Conservation (phyloP, 345 rosid species). For the Pistacia integerrima region DNA sequence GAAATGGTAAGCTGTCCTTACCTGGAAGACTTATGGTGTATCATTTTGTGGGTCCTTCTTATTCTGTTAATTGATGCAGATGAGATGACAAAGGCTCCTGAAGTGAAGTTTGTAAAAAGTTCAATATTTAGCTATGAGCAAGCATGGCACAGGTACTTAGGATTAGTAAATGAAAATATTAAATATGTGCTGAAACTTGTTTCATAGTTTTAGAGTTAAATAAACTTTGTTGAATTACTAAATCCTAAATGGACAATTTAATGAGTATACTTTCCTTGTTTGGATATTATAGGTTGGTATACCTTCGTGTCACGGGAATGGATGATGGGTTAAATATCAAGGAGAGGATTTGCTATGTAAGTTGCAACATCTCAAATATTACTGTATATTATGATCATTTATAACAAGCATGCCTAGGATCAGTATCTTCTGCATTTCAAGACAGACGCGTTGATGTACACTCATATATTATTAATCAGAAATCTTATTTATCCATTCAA, state of each 20-base stretch:
- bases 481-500: background rate
- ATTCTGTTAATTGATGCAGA: constrained; percentile 51
- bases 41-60: constrained; percentile 26
- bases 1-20: constrained; percentile 56
- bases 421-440: background rate
- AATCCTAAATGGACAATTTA: too few species aligned
- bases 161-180: background rate
- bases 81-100: constrained; percentile 57
- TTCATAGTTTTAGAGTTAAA: background rate
- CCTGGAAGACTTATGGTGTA: constrained; percentile 16
- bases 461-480: background rate
- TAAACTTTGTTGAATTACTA: background rate
- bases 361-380: constrained; percentile 22
- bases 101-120: constrained; percentile 80
- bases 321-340: constrained; percentile 80
- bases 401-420: constrained; percentile 3
- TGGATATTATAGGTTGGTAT: constrained; percentile 63
- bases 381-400: background rate
- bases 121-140: constrained; percentile 97
- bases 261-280: background rate
- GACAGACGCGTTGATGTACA: background rate
- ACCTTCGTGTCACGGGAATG: constrained; percentile 95
- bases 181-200: constrained; percentile 7
- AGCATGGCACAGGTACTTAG: constrained; percentile 93
- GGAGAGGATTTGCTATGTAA: constrained; percentile 86